Conservation (phyloP, 2,329 filamentous ascomycete genomes). For the Beauveria sp. region DNA sequence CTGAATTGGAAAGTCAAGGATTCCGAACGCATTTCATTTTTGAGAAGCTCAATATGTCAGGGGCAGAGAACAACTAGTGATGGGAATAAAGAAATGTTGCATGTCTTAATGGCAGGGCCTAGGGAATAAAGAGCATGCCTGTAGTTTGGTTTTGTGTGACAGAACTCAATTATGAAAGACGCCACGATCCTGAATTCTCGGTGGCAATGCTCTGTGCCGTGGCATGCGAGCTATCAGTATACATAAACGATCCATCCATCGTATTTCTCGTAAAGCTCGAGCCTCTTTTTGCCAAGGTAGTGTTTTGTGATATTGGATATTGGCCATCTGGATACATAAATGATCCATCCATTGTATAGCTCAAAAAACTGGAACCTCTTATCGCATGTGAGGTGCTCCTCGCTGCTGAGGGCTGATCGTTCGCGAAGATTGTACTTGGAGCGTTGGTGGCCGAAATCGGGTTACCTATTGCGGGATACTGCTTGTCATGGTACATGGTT, state of each 20-base stretch:
- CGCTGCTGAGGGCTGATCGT: background rate
- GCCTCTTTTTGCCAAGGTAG: background rate
- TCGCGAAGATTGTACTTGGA: background rate
- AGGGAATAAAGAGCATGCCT: background rate
- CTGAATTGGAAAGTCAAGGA: background rate
- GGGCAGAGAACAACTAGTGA: background rate
- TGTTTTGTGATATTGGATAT: background rate
- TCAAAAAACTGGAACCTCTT: background rate
- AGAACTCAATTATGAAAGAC: background rate
- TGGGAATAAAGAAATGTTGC: background rate
- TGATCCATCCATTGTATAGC: background rate
- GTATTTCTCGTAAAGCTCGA: background rate
- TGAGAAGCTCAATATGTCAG: background rate
- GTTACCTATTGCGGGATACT: background rate
- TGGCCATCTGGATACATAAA: background rate
- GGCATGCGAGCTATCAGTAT: background rate
- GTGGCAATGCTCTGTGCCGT: background rate
- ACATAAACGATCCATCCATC: background rate
- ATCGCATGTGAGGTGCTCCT: background rate
- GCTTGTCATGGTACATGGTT: background rate
- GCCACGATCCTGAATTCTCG: background rate
- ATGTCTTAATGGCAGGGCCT: background rate
- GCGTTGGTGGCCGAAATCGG: background rate
- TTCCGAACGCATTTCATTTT: background rate
- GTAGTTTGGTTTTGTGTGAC: background rate